A percentile compares a stretch with the other conserved stretches of the same genome.
Evolutionary conservation across 2,329 filamentous ascomycete species (phyloP).

Genomic region (Penicillium sclerotiorum): DNA sequence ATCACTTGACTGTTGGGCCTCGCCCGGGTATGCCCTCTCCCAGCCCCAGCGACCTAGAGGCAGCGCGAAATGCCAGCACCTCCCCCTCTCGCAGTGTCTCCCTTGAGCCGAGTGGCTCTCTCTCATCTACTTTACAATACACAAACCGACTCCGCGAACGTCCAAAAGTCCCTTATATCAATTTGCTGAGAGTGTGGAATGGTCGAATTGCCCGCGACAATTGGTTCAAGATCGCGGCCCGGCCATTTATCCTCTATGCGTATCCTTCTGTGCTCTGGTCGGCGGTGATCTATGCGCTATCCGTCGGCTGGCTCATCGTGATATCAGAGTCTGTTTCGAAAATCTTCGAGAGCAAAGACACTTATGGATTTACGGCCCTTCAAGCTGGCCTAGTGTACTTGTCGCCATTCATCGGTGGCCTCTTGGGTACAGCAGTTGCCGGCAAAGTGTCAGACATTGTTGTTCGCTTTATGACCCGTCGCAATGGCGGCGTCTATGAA

Average conservation of each 20-base stretch:
- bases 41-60: constrained; percentile 33
- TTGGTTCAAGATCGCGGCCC: constrained; percentile 75
- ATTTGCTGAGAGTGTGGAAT: constrained; percentile 76
- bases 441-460: constrained; percentile 85
- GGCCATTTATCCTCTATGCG: constrained; percentile 82
- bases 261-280: constrained; percentile 93
- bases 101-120: constrained; percentile 27
- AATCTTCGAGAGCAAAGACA: constrained; percentile 70
- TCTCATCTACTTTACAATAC: constrained; percentile 55
- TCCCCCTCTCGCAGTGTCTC: constrained; percentile 38
- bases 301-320: constrained; percentile 93
- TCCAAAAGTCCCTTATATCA: constrained; percentile 69
- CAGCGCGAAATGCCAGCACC: constrained; percentile 18
- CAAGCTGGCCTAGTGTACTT: constrained; percentile 86
- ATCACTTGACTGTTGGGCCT: constrained; percentile 7
- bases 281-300: constrained; percentile 78
- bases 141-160: constrained; percentile 69
- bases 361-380: constrained; percentile 79
- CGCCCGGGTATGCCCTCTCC: neutral
- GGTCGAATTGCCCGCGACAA: constrained; percentile 76
- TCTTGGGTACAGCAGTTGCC: constrained; percentile 88
- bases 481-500: constrained; percentile 92
- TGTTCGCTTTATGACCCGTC: constrained; percentile 76
- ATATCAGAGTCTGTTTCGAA: constrained; percentile 83
- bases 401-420: constrained; percentile 83